phyloP scores from a whole-genome alignment of 2,329 filamentous ascomycete species.

The Diaporthe caulivora region DNA sequence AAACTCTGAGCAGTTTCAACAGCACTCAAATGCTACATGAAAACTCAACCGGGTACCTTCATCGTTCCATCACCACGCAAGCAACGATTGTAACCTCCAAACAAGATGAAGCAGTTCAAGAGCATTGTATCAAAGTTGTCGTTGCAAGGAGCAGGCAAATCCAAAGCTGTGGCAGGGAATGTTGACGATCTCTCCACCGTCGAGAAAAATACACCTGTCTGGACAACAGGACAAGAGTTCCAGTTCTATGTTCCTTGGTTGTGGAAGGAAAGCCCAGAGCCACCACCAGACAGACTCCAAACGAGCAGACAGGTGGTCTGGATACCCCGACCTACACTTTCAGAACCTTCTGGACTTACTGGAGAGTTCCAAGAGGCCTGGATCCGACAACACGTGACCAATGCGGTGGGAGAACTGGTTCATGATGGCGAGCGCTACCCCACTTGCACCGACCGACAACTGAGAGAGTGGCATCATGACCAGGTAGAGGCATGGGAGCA shows the following conservation, averaged over 20 bases:
- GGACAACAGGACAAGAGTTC: conserved; percentile 3
- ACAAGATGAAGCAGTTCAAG: background rate
- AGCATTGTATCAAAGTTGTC: background rate
- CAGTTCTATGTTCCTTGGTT: conserved; percentile 16
- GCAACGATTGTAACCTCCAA: background rate
- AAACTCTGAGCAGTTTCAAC: background rate
- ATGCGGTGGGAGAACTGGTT: background rate
- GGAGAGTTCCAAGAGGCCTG: background rate
- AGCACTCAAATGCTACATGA: no score
- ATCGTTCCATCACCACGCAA: fast-evolving
- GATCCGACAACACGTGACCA: background rate
- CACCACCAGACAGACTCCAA: background rate
- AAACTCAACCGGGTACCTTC: background rate
- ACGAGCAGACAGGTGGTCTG: background rate
- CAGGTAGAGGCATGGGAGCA: background rate
- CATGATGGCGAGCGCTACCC: background rate
- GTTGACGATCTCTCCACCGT: no score
- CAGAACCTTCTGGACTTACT: background rate
- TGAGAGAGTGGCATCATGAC: background rate
- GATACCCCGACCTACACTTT: background rate
- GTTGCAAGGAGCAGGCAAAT: background rate
- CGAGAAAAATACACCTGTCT: background rate
- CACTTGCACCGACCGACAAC: background rate
- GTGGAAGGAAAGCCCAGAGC: background rate
- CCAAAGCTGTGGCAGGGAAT: background rate